Evolutionary conservation across 495 filamentous ascomycete genomes (phyloP).

Genomic region (Niebla homalea): DNA sequence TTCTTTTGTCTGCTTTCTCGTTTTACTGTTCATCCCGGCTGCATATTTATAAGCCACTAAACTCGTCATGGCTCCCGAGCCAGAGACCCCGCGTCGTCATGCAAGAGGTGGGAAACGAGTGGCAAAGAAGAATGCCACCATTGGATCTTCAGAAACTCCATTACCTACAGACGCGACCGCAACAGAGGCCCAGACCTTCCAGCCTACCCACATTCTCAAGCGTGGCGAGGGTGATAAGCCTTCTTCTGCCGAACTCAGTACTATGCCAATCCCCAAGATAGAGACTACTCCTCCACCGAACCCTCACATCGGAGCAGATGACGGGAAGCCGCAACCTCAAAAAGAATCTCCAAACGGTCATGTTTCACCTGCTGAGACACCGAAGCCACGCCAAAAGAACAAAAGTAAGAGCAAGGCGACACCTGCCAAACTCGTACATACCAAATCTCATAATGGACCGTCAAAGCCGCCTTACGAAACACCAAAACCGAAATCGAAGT

Average conservation of each 20-base stretch:
- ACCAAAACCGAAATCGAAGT: neutral
- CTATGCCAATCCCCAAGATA: neutral
- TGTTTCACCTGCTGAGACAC: too few relatives aligned
- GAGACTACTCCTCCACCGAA: too few relatives aligned
- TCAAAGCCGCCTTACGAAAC: neutral
- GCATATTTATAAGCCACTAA: conserved; percentile 19
- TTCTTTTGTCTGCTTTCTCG: neutral
- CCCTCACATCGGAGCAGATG: too few relatives aligned
- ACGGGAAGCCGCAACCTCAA: too few relatives aligned
- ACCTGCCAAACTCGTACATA: conserved; percentile 1
- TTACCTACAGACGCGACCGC: neutral
- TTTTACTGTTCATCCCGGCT: conserved; percentile 7
- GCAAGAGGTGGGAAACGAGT: conserved; percentile 11
- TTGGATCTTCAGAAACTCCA: conserved; percentile 8
- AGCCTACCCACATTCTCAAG: conserved; percentile 14
- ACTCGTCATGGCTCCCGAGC: conserved; percentile 7
- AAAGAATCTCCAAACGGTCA: too few relatives aligned
- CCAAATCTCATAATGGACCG: neutral
- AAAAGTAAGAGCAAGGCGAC: neutral
- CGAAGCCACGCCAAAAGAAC: neutral
- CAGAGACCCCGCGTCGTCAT: conserved; percentile 9
- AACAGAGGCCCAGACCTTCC: conserved; percentile 6
- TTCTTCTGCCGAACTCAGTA: neutral
- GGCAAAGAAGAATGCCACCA: conserved; percentile 11
- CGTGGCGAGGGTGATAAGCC: neutral